Evolutionary conservation across 805 yeast species (phyloP).

Genomic region (Candida maltosa): DNA sequence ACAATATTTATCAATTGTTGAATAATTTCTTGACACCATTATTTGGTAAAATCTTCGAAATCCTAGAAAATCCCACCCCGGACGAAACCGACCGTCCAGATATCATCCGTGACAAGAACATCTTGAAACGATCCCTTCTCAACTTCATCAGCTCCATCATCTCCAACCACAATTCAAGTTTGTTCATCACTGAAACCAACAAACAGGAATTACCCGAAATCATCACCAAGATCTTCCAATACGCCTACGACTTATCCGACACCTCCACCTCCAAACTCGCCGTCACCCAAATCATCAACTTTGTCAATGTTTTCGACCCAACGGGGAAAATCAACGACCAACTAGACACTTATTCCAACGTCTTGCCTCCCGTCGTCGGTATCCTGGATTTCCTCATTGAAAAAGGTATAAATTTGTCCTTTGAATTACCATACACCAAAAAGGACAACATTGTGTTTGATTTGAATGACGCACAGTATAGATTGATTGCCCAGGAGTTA

Average conservation of each 20-base stretch:
- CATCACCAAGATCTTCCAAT: conserved; percentile 60
- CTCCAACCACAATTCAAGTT: conserved; percentile 74
- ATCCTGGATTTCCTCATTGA: conserved; percentile 68
- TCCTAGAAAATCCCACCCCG: conserved; percentile 35
- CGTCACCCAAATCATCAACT: conserved; percentile 62
- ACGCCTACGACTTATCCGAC: conserved; percentile 62
- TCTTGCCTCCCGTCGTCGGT: conserved; percentile 59
- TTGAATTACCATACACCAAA: conserved; percentile 78
- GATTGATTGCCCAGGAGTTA: conserved; percentile 72
- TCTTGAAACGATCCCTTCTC: conserved; percentile 67
- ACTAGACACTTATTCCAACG: conserved; percentile 48
- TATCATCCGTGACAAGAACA: conserved; percentile 58
- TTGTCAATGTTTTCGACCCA: conserved; percentile 61
- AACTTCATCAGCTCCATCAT: conserved; percentile 66
- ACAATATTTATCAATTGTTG: conserved; percentile 67
- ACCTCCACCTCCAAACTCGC: conserved; percentile 66
- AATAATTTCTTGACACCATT: conserved; percentile 76
- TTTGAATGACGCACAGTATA: conserved; percentile 74
- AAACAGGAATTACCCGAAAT: conserved; percentile 57
- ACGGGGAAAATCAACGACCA: conserved; percentile 62
- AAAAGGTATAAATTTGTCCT: conserved; percentile 61
- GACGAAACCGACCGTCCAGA: conserved; percentile 41
- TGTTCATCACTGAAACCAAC: conserved; percentile 70
- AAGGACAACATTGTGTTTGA: conserved; percentile 61
- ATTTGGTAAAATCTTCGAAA: conserved; percentile 55